Base-by-base conservation (phyloP, 306 rosid genomes). In the Lathyrus oleraceus region DNA sequence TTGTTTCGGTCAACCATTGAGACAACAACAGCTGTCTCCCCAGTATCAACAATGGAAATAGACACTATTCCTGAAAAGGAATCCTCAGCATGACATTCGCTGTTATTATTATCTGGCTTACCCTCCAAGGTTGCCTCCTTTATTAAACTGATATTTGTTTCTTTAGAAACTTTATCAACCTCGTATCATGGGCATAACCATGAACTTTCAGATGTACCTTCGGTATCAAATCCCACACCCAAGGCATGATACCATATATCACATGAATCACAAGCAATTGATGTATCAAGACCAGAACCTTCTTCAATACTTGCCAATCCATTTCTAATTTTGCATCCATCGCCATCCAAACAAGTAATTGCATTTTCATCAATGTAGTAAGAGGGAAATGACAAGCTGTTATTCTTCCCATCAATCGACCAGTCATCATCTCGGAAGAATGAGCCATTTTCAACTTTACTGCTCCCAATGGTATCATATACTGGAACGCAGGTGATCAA, bases 151-250 rank as follows among this genome's bases (percentile, higher is more conserved):
- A 64, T 67, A 57, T 67, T 80, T 63, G 78, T 78, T 63, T 71
- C 81, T 56, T 83, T 85, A 43, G 85, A 78, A 66, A 54, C 61
- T 72, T 83, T 87, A 71, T 79, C 85, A 56, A 27, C 83, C 56
- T 79, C 70, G 79, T 97, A 94, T 82, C 97, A 87, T 44, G 97
- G 99, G 89, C 99, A 94, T 84, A 94, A 82, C 99, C 99, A 94
- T 58, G 92, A 85, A 69, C 71, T 79, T 40, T 91, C 99, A 32
- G 88, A 85, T 54, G 96, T 78, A 70, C 73, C 81, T 72, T 91
- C 97, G 36, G 95, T 68, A 87, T 94, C 96, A 83, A 91, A 94
- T 61, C 91, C 97, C 86, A 91, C 97, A 81, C 97, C 91, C 76
- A 88, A 91, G 69, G 99, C 99, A 72, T 94, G 99, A 77, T 94